phyloP scores from a whole-genome alignment of 2,329 filamentous ascomycete species.

The Fusarium euwallaceae region DNA sequence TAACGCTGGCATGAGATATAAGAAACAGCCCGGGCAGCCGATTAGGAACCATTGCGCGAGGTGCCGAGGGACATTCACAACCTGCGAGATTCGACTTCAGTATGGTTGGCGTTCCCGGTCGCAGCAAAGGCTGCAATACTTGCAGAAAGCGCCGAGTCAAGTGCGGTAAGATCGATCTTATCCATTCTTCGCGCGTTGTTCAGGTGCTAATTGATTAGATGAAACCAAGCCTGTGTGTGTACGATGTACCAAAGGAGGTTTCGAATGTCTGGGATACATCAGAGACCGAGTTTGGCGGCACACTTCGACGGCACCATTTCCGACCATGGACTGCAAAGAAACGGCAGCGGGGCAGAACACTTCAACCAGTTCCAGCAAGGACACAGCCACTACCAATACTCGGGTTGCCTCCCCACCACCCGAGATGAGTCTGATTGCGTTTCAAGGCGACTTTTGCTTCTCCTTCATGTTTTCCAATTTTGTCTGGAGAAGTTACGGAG shows the following conservation, averaged over 20 bases:
- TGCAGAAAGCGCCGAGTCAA: slow-evolving; percentile 35
- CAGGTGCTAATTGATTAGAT: not conserved
- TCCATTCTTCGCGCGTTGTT: not conserved
- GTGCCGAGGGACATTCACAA: not conserved
- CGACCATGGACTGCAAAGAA: not conserved
- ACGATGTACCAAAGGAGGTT: not conserved
- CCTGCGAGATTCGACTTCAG: not conserved
- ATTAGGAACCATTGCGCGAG: slow-evolving; percentile 2
- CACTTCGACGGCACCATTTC: not conserved
- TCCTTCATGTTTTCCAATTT: slow-evolving; percentile 39
- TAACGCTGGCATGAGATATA: not conserved
- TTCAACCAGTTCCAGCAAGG: not conserved
- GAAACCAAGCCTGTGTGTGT: not conserved
- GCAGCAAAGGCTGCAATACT: slow-evolving; percentile 41
- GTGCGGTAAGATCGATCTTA: slow-evolving; percentile 24
- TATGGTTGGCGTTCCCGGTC: slow-evolving; percentile 36
- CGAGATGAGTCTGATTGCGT: slow-evolving; percentile 33
- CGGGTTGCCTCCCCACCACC: slow-evolving; percentile 18
- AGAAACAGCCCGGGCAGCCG: not conserved
- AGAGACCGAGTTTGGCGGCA: not conserved
- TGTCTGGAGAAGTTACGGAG: slow-evolving; percentile 34
- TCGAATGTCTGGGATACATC: not conserved
- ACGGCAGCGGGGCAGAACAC: not conserved
- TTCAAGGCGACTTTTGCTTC: slow-evolving; percentile 37
- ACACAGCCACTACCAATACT: not conserved